Base-by-base conservation (phyloP, 345 rosid genomes). In the Psidium friedrichsthalianum region DNA sequence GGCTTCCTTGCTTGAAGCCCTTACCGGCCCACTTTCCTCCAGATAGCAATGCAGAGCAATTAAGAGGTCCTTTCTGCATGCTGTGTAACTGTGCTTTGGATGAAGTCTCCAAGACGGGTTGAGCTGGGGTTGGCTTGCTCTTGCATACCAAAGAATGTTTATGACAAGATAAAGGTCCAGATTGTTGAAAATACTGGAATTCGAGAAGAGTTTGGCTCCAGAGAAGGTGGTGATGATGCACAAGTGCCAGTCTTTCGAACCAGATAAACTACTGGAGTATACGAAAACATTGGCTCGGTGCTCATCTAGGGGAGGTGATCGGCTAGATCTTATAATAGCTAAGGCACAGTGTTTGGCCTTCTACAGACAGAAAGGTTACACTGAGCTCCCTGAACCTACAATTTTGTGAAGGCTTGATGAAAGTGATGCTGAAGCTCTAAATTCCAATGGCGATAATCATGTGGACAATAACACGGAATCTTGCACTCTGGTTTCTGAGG, bases 1-100 rank as follows among this genome's bases (percentile, higher is more conserved):
- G 84, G 88, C 92, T 82, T 89, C 93, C 85, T 74, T 90, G 76
- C 88, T 94, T 94, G 83, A 94, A 92, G 90, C 92, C 93, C 83
- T 94, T 94, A 85, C 88, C 89, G 84, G 83, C 90, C 22, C 91
- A 93, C 86, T 94, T 92, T 88, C 87, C 94, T 47, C 90, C 90
- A 87, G 82, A 88, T 88, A 83, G 94, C 90, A 87, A 94, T 92
- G 90, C 95, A 93, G 57, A 91, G 93, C 89, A 93, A 80, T 76
- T 89, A 89, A 24, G 95, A 94, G 82, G 82, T 49, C 88, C 32
- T 93, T 94, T 56, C 92, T 90, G 86, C 90, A 91, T 91, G 95
- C 97, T 56, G 93, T 94, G 40, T n/a, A 54, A 86, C 56, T 91
- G 93, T 91, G 93, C 97, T 84, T 84, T 94, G 82, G 94, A 92